phyloP scores from a whole-genome alignment of 768 basidiomycete species.

The Sporobolomyces roseus region DNA sequence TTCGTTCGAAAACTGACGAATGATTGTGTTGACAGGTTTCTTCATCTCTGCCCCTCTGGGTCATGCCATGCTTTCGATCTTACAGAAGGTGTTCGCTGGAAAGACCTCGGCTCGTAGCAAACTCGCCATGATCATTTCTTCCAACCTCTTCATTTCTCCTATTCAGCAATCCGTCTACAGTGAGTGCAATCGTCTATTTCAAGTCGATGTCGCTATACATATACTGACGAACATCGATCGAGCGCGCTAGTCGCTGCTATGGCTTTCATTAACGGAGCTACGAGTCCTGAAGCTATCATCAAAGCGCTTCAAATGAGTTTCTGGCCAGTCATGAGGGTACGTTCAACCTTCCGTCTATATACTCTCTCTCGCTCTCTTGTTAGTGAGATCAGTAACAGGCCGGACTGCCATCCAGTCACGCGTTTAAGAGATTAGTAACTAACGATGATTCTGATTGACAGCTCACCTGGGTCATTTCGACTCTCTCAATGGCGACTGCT shows the following conservation, averaged over 20 bases:
- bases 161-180: conserved; percentile 60
- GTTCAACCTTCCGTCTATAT: conserved; percentile 5
- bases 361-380: too few species aligned
- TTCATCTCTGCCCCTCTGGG: conserved; percentile 76
- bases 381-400: too few species aligned
- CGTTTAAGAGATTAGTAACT: too few species aligned
- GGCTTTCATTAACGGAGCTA: conserved; percentile 78
- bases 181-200: conserved; percentile 43
- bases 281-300: conserved; percentile 63
- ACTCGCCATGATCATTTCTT: conserved; percentile 69
- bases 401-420: too few species aligned
- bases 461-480: conserved; percentile 77
- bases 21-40: conserved; percentile 57
- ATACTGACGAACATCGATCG: neutral
- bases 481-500: conserved; percentile 67
- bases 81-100: conserved; percentile 75
- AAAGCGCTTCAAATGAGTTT: conserved; percentile 54
- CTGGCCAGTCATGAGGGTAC: conserved; percentile 30
- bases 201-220: neutral
- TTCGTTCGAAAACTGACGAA: neutral
- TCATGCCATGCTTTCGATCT: conserved; percentile 65
- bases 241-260: conserved; percentile 69
- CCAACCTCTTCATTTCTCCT: conserved; percentile 71
- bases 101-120: conserved; percentile 63
- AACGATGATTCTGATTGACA: too few species aligned